Conservation (phyloP, 2,329 filamentous ascomycete species). For the Aureobasidium subglaciale region DNA sequence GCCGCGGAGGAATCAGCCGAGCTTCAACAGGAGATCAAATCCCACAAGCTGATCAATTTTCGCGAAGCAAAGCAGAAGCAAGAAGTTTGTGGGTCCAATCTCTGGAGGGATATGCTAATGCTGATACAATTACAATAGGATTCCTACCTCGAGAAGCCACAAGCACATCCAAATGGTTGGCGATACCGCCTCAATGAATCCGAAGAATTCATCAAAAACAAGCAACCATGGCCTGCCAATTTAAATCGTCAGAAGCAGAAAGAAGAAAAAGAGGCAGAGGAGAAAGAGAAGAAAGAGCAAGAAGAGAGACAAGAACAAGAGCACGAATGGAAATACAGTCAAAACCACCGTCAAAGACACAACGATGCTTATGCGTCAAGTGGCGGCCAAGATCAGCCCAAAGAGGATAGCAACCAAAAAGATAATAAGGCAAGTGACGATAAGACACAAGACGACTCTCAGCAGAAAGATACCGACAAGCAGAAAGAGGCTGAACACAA, state of each 20-base stretch:
- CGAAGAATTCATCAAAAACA: constrained; percentile 44
- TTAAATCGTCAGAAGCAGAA: constrained; percentile 30
- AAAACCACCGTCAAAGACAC: constrained; percentile 30
- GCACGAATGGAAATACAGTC: constrained; percentile 25
- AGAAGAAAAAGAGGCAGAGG: constrained; percentile 20
- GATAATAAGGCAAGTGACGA: constrained; percentile 16
- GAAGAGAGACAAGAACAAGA: constrained; percentile 21
- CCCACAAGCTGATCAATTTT: constrained; percentile 34
- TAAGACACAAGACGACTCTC: background rate
- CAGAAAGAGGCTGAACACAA: background rate
- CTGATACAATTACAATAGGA: no score
- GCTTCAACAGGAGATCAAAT: constrained; percentile 23
- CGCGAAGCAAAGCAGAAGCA: constrained; percentile 30
- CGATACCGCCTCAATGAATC: constrained; percentile 43
- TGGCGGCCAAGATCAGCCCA: background rate
- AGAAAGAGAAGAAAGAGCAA: constrained; percentile 22
- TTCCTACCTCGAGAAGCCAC: constrained; percentile 38
- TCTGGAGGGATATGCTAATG: no score
- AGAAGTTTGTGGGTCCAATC: constrained; percentile 19
- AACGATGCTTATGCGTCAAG: constrained; percentile 30
- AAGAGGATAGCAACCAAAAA: constrained; percentile 1
- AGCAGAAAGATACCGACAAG: constrained; percentile 15
- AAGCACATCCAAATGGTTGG: constrained; percentile 42
- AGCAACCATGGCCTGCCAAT: constrained; percentile 45
- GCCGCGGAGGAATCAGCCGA: constrained; percentile 24